Evolutionary conservation across 371 early-diverging fungal genomes (phyloP), one percentile per base, ranked within the genome.

Genomic region (Rhizopus arrhizus): DNA sequence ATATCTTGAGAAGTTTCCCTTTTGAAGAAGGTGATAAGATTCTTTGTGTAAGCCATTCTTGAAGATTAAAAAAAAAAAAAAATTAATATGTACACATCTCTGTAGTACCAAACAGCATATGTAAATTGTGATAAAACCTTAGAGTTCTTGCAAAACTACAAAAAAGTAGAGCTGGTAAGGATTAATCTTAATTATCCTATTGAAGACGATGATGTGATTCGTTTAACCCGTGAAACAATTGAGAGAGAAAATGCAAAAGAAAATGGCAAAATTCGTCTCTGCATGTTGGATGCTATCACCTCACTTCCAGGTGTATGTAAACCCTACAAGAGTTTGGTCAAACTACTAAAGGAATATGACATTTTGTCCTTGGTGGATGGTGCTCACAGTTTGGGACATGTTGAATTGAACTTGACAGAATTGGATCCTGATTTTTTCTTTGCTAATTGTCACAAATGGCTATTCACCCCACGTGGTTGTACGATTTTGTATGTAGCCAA

Each of bases 361-460:
- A 85, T 90, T 46, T 56, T 82, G 40, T 77, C 83, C 11, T 61
- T 90, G 56, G 66, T 92, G 4, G 92, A 91, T 67, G 92, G 85
- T 38, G 91, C 91, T 0, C 91, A 92, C 61, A 74, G 83, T 50
- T 29, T 61, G 34, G 77, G 90, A 28, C 90, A 90, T 57, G 76
- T 90, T 9, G 82, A 78, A 5, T 58, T 92, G n/a, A 65, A 89
- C 55, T 53, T 92, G 31, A 58, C 63, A 4, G 74, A 68, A 13
- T 42, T 76, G 6, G 71, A 81, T 46, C 74, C 89, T 0, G 92
- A 92, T 65, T 92, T 83, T 62, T 88, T 87, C 47, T 77, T 85
- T n/a, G 79, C 85, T 35, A 91, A 89, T 58, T 75, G 79, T 35
- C 92, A 91, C 69, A 91, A 91, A 72, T 92, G 92, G 92, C 61